These are phyloP conservation scores for Penstemon newberryi DNA, from an alignment of 257 asterid species.

Conservation along the genomic window DNA sequence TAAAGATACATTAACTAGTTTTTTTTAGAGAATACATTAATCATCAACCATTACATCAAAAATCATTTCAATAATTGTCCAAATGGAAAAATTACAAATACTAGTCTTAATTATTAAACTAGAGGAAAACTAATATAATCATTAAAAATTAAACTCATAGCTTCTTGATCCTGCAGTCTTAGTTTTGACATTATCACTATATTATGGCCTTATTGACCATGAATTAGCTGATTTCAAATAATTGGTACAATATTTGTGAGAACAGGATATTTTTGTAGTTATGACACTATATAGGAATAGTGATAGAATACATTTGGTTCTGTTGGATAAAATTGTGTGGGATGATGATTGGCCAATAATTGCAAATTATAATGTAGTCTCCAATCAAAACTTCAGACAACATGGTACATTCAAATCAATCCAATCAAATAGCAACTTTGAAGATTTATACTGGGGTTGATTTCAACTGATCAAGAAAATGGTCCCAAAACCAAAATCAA, in stretches of 20 bases:
- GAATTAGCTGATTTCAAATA: not conserved
- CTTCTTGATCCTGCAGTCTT: too few species aligned
- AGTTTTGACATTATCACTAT: too few species aligned
- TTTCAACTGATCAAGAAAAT: not conserved
- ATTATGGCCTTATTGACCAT: too few species aligned
- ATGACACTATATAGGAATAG: not conserved
- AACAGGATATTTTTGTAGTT: not conserved
- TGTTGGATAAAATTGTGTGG: not conserved
- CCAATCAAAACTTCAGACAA: not conserved
- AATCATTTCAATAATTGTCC: too few species aligned
- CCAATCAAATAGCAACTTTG: not conserved
- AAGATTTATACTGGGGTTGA: not conserved
- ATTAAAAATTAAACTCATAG: too few species aligned
- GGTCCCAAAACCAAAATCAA: conserved; percentile 14
- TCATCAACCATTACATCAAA: too few species aligned
- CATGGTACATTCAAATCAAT: not conserved
- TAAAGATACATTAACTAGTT: too few species aligned
- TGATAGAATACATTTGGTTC: not conserved
- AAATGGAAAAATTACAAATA: too few species aligned
- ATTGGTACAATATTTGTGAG: not conserved
- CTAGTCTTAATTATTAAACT: too few species aligned
- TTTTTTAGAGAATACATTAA: too few species aligned
- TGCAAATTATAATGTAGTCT: not conserved
- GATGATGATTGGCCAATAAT: conserved; percentile 8
- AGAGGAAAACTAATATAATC: too few species aligned